A percentile compares a stretch with the other conserved stretches of the same genome.
Evolutionary conservation across 2,329 filamentous ascomycete genomes (phyloP).

Genomic region (Periconia digitata): DNA sequence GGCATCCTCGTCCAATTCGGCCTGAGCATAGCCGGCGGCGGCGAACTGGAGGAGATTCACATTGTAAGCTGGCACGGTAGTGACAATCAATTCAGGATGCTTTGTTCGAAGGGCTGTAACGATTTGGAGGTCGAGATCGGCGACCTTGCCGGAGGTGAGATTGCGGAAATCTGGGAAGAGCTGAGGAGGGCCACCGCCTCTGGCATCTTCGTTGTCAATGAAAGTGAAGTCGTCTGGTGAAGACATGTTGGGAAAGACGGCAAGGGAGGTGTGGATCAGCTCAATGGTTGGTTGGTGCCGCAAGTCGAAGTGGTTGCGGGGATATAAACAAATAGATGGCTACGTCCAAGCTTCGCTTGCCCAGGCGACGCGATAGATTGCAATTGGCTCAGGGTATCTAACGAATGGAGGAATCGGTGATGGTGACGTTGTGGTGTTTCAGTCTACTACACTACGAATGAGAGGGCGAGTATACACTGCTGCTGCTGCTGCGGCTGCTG

Average conservation of each 20-base stretch:
- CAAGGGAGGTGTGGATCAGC: too few relatives aligned
- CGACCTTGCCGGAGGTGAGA: conserved; percentile 36
- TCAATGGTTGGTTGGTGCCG: conserved; percentile 9
- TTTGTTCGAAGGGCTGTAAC: conserved; percentile 37
- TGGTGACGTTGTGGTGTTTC: conserved; percentile 13
- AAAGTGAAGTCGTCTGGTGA: conserved; percentile 36
- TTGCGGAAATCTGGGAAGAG: conserved; percentile 42
- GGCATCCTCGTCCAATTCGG: conserved; percentile 39
- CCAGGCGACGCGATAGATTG: background rate
- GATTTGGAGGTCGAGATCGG: conserved; percentile 46
- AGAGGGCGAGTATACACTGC: background rate
- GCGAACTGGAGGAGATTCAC: conserved; percentile 46
- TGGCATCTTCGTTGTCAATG: conserved; percentile 21
- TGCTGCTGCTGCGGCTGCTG: background rate
- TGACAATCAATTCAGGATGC: conserved; percentile 43
- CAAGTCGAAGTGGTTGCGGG: background rate
- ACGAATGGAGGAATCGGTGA: background rate
- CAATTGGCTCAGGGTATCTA: background rate
- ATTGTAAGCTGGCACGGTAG: conserved; percentile 41
- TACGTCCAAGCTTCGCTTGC: background rate
- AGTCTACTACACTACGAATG: conserved; percentile 1
- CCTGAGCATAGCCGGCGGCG: conserved; percentile 43
- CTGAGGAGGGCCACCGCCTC: conserved; percentile 15
- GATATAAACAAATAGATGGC: background rate
- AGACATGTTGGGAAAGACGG: conserved; percentile 14